Base-by-base conservation (phyloP, 2,329 filamentous ascomycete genomes). In the Sporothrix pallida region DNA sequence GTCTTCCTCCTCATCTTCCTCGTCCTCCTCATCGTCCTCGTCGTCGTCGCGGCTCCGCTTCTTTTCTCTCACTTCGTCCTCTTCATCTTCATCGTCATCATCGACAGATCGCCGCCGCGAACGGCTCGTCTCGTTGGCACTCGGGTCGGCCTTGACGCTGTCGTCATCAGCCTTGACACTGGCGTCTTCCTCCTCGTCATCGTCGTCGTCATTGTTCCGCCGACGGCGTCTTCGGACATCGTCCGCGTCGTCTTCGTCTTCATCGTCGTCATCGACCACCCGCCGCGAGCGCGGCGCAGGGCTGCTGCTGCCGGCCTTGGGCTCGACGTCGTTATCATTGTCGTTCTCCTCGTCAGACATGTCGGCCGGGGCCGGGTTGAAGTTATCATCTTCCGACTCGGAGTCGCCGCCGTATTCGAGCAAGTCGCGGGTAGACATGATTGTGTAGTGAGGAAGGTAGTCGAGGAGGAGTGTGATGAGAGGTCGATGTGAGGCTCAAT, bases 361-460 rank as follows among this genome's bases (percentile, higher is more conserved):
- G 74, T 93, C 89, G 75, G 89, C 91, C 23, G 92, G 91, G 68
- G 87, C 89, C 70, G 94, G 95, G 81, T 97, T 97, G 87, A 98
- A 97, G 81, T 95, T 92, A 75, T 93, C 91, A 78, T 97, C 94
- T 70, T 96, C 93, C 62, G 92, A 91, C 73, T 93, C 92, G 74
- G 88, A 91, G 75, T 91, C 89, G 78, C 84, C 75, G 63, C 60
- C 75, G 65, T 69, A 76, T 37, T 37, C 31, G 12, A 44, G 58
- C 1, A 73, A 31, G n/a, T 72, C 74, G 20, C 72, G 72, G 4
- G 71, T 63, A 2, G 75, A 50, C 76, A 77, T 77, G 8, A 52
- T 62, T 54, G 37, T 17, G 17, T 3, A 3, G n/a, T 37, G 15
- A 50, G 60, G 31, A 13, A 17, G 68, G 31, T 31, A 26, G 37